Percentiles rank a stretch among this genome's conserved stretches.
Evolutionary conservation across 1,284 basidiomycete species (phyloP).

Genomic region (Mycocalia duriaeana): DNA sequence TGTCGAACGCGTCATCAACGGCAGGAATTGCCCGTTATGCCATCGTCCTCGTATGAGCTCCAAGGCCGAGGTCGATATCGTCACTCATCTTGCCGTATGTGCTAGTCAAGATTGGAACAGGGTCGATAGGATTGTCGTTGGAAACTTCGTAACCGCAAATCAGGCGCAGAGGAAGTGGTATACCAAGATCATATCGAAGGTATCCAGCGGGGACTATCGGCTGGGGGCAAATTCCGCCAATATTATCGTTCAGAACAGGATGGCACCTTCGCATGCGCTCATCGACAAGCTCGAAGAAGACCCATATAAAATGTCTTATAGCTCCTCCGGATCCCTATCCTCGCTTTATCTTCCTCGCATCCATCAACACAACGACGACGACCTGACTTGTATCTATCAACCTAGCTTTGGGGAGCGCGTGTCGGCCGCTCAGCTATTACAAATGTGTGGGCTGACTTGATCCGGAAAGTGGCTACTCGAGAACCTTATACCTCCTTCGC

Average conservation of each 20-base stretch:
- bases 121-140: constrained; percentile 84
- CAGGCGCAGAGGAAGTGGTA: constrained; percentile 98
- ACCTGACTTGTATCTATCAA: too few relatives aligned
- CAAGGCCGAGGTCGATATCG: constrained; percentile 89
- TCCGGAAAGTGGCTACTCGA: too few relatives aligned
- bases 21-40: constrained; percentile 91
- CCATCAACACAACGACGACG: too few relatives aligned
- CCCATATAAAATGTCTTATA: too few relatives aligned
- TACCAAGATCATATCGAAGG: constrained; percentile 82
- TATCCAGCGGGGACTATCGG: constrained; percentile 82
- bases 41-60: constrained; percentile 81
- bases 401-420: too few relatives aligned
- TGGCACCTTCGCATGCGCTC: constrained; percentile 87
- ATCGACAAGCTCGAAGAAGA: too few relatives aligned
- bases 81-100: constrained; percentile 91
- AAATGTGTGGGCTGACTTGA: too few relatives aligned
- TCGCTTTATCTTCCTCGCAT: too few relatives aligned
- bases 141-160: constrained; percentile 92
- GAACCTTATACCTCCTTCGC: too few relatives aligned
- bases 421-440: too few relatives aligned
- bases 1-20: constrained; percentile 90
- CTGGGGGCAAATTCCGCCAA: constrained; percentile 94
- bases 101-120: constrained; percentile 89
- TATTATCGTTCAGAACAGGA: constrained; percentile 90
- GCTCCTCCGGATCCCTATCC: too few relatives aligned